phyloP scores from a whole-genome alignment of 352 stramenopile species.

The Globisporangium yorkense region DNA sequence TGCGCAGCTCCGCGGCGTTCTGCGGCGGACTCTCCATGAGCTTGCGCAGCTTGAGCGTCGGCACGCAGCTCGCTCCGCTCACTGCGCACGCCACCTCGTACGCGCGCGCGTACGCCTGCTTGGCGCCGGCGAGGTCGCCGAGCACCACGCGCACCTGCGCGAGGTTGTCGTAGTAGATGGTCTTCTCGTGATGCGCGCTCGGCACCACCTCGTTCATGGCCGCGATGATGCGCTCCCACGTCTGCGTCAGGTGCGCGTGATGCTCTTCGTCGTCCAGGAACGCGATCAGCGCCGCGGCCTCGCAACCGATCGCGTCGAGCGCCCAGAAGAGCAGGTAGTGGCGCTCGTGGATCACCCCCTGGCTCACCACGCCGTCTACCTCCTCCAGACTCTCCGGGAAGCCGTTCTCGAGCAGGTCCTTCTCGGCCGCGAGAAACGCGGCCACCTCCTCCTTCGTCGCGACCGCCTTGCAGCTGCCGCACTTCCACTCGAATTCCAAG shows the following conservation, averaged over 20 bases:
- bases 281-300: constrained; percentile 29
- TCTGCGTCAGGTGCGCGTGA: constrained; percentile 30
- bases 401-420: constrained; percentile 46
- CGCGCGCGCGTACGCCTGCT: constrained; percentile 44
- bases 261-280: constrained; percentile 30
- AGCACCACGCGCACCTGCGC: constrained; percentile 66
- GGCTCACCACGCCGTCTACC: constrained; percentile 39
- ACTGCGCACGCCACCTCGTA: constrained; percentile 57
- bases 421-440: constrained; percentile 38
- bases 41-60: constrained; percentile 51
- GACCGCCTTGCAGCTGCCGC: constrained; percentile 31
- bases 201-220: constrained; percentile 70
- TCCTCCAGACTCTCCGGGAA: constrained; percentile 59
- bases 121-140: constrained; percentile 42
- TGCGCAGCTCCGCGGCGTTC: constrained; percentile 48
- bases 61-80: constrained; percentile 50
- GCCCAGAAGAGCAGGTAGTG: constrained; percentile 81
- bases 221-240: constrained; percentile 63
- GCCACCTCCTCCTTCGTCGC: constrained; percentile 25
- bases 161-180: constrained; percentile 83
- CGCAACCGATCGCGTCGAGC: constrained; percentile 61
- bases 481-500: constrained; percentile 54
- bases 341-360: constrained; percentile 46
- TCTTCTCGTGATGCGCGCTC: constrained; percentile 69
- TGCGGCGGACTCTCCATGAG: constrained; percentile 63